These are phyloP conservation scores for Diaporthe humulicola DNA, from an alignment of 2,329 filamentous ascomycete genomes.

Conservation along the genomic window DNA sequence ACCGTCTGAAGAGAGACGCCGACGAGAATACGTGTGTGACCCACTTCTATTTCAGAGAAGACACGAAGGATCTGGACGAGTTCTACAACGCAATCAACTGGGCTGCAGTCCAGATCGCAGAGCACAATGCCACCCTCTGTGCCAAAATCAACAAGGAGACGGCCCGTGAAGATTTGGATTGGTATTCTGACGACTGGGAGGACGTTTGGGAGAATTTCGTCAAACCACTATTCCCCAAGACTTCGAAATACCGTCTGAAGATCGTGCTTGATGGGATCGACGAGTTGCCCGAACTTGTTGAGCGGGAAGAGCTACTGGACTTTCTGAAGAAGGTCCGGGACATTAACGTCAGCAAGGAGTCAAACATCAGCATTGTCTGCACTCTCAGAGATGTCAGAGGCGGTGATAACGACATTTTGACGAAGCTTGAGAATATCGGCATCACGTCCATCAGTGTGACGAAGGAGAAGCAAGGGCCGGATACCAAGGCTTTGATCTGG, in stretches of 20 bases:
- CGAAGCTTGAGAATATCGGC: neutral
- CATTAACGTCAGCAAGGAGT: neutral
- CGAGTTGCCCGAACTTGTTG: neutral
- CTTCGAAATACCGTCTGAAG: neutral
- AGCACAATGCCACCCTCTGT: neutral
- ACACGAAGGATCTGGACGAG: neutral
- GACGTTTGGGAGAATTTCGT: neutral
- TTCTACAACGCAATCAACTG: constrained; percentile 1
- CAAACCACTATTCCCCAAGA: neutral
- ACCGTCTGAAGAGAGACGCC: neutral
- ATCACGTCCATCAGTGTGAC: neutral
- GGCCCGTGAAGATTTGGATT: neutral
- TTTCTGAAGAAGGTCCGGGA: neutral
- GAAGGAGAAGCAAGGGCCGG: neutral
- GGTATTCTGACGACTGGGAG: neutral
- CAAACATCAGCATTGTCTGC: constrained; percentile 2
- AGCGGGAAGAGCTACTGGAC: neutral
- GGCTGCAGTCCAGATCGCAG: neutral
- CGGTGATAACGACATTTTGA: neutral
- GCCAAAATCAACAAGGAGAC: constrained; percentile 3
- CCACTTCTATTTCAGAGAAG: constrained; percentile 7
- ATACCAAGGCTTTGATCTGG: constrained; percentile 4
- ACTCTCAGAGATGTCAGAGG: neutral
- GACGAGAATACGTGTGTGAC: neutral
- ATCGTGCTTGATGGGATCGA: constrained; percentile 28